Conservation (phyloP, 805 yeast genomes). For the Yarrowia bubula region DNA sequence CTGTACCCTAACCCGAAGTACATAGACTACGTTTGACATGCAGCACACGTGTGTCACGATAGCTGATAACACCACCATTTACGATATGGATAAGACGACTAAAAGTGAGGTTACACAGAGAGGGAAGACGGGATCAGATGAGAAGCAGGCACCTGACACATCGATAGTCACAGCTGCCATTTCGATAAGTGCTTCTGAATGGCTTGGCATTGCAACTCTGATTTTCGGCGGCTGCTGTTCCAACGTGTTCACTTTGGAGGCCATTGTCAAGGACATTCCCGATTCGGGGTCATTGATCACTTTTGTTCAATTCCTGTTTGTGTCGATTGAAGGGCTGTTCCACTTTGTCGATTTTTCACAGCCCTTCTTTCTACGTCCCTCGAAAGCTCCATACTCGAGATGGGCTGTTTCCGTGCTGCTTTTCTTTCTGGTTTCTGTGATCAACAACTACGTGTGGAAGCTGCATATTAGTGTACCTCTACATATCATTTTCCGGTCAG, state of each 20-base stretch:
- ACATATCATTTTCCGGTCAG: constrained; percentile 64
- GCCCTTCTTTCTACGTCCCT: constrained; percentile 36
- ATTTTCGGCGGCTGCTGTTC: constrained; percentile 75
- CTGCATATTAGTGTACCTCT: constrained; percentile 61
- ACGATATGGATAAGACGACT: neutral
- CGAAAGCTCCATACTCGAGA: constrained; percentile 38
- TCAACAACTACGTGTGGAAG: constrained; percentile 59
- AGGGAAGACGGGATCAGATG: neutral
- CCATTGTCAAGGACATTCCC: constrained; percentile 44
- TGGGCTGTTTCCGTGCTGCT: constrained; percentile 50
- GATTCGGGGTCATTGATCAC: constrained; percentile 55
- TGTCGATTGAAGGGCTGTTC: constrained; percentile 47
- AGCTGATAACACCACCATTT: no score
- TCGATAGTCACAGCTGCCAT: neutral
- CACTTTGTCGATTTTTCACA: constrained; percentile 41
- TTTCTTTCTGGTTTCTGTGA: constrained; percentile 51
- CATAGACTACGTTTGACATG: constrained; percentile 4
- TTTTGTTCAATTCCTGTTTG: constrained; percentile 53
- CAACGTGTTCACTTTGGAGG: constrained; percentile 63
- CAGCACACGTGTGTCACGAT: neutral
- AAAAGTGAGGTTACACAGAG: neutral
- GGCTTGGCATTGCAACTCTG: constrained; percentile 37
- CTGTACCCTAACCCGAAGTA: constrained; percentile 8
- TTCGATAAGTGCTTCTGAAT: constrained; percentile 26
- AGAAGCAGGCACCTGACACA: neutral